Evolutionary conservation across 75 land plant genomes (phyloP).

Genomic region (Chamaecyparis obtusa): DNA sequence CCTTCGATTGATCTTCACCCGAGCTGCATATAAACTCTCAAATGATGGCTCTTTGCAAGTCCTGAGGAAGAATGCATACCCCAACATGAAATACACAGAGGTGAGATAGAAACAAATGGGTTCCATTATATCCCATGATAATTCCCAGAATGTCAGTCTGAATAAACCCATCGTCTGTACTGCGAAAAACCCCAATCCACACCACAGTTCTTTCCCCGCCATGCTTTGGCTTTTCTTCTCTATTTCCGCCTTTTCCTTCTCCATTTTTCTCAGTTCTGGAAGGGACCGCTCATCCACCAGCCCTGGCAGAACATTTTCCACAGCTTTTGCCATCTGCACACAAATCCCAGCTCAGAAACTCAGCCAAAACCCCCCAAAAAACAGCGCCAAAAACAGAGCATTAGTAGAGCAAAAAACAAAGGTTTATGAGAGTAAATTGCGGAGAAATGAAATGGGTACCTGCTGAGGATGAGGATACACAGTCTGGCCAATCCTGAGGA

Average conservation of each 20-base stretch:
- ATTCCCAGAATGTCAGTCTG: slow-evolving; percentile 76
- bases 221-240: slow-evolving; percentile 26
- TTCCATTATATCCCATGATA: slow-evolving; percentile 84
- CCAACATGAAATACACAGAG: slow-evolving; percentile 44
- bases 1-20: background rate
- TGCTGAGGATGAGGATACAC: background rate
- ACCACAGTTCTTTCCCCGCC: slow-evolving; percentile 48
- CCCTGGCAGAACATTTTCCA: slow-evolving; percentile 14
- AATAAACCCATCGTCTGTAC: slow-evolving; percentile 45
- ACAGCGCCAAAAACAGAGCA: too few species aligned
- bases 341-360: background rate
- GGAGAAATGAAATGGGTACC: background rate
- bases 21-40: background rate
- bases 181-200: slow-evolving; percentile 45
- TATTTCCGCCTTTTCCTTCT: slow-evolving; percentile 42
- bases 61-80: slow-evolving; percentile 68
- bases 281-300: slow-evolving; percentile 20
- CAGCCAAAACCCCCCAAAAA: background rate
- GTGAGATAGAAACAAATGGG: slow-evolving; percentile 66
- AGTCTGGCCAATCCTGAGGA: background rate
- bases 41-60: slow-evolving; percentile 64
- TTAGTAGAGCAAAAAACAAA: too few species aligned
- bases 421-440: background rate
- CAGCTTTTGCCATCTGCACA: slow-evolving; percentile 29
- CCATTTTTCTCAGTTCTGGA: slow-evolving; percentile 45